Evolutionary conservation across 176 grass and related monocot genomes (phyloP), one percentile per base, ranked within the genome.

Genomic region (Rhynchospora breviuscula): DNA sequence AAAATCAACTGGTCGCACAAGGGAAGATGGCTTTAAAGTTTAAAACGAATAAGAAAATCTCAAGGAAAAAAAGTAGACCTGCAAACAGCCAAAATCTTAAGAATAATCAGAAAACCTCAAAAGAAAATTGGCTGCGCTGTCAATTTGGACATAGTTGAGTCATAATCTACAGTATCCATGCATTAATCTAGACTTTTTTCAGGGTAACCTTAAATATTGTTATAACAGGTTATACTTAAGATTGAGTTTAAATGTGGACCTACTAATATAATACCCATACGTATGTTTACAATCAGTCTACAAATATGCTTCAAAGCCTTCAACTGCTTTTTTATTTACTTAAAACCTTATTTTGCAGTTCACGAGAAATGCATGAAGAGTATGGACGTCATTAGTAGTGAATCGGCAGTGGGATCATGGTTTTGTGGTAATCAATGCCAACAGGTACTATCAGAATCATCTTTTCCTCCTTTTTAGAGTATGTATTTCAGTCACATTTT

Each of bases 371-470:
- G 79, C 79, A 81, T 47, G 35, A 81, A 81, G 79, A 43, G 51
- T 81, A 65, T 51, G 58, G 46, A 47, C 22, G 7, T 66, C 25
- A 15, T 22, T n/a, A 29, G 45, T 51, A 47, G 45, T 15, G 59
- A 81, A 25, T 25, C 18, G 1, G 59, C 9, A 13, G n/a, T n/a
- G 29, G 57, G 22, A 60, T 63, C 58, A 11, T 81, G 59, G 79
- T 81, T 81, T 81, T 81, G 79, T 64, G 79, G 61, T 65, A 66
- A 61, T 48, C 59, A 81, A 8, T 81, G 79, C 60, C 58, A 81
- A 63, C 59, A 81, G 79, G 79, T 81, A 40, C 23, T 66, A 81
- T 51, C 3, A 61, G 48, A 75, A 75, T 52, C 13, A n/a, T 65
- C 0, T 15, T 80, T 80, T 61, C 6, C 56, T 80, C 40, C 35